A percentile compares a stretch with the other conserved stretches of the same genome.
phyloP scores from a whole-genome alignment of 2,329 filamentous ascomycete genomes.

The Sphaceloma murrayae region DNA sequence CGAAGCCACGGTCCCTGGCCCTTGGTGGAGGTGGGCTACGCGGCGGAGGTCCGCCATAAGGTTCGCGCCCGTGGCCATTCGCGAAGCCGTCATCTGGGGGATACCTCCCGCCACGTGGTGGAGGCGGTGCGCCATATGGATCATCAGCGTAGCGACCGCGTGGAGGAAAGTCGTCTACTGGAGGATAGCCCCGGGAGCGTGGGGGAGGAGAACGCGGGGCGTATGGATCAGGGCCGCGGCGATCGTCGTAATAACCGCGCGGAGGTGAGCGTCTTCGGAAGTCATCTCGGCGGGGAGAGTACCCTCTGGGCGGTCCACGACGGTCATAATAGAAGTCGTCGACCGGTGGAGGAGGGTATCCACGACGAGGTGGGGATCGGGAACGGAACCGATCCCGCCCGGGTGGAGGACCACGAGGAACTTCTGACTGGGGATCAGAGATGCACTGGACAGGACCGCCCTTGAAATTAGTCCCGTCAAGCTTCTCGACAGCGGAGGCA shows the following conservation, averaged over 20 bases:
- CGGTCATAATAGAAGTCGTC: slow-evolving; percentile 70
- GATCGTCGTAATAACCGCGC: slow-evolving; percentile 78
- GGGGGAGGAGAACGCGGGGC: slow-evolving; percentile 58
- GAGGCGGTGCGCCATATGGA: slow-evolving; percentile 51
- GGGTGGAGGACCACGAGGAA: slow-evolving; percentile 40
- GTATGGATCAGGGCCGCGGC: slow-evolving; percentile 53
- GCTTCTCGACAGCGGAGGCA: slow-evolving; percentile 85
- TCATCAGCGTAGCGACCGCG: slow-evolving; percentile 57
- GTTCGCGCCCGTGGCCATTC: slow-evolving; percentile 50
- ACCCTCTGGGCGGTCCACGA: slow-evolving; percentile 69
- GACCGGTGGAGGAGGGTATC: slow-evolving; percentile 49
- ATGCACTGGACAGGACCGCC: slow-evolving; percentile 75
- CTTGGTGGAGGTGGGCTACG: slow-evolving; percentile 42
- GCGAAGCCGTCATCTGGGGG: slow-evolving; percentile 49
- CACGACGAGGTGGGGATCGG: slow-evolving; percentile 62
- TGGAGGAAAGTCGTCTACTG: slow-evolving; percentile 58
- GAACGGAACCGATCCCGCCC: slow-evolving; percentile 61
- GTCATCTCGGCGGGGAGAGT: slow-evolving; percentile 72
- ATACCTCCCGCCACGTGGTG: slow-evolving; percentile 45
- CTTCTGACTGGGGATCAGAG: slow-evolving; percentile 74
- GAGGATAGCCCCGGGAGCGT: slow-evolving; percentile 58
- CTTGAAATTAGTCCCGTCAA: slow-evolving; percentile 89
- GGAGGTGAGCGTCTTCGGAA: slow-evolving; percentile 76
- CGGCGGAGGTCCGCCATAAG: slow-evolving; percentile 40
- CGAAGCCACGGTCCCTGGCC: slow-evolving; percentile 23